phyloP scores from a whole-genome alignment of 2,329 filamentous ascomycete genomes.

The Scortechinia acanthostroma region DNA sequence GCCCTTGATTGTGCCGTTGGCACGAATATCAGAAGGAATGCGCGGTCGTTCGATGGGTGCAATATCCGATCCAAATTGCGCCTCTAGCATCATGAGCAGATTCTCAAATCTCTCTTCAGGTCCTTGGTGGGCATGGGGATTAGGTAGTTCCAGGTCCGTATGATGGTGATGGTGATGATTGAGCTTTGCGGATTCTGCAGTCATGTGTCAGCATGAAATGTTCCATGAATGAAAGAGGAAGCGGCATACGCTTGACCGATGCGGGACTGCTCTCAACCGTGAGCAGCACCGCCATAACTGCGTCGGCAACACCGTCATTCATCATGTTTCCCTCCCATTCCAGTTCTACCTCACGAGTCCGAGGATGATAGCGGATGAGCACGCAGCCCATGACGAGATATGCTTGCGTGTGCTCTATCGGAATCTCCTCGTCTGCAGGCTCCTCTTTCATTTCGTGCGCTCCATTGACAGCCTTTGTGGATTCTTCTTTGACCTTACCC shows the following conservation, averaged over 20 bases:
- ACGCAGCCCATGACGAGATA: conserved; percentile 86
- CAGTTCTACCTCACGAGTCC: conserved; percentile 74
- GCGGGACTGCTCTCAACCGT: conserved; percentile 90
- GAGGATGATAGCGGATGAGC: conserved; percentile 64
- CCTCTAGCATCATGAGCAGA: conserved; percentile 91
- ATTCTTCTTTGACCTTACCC: conserved; percentile 36
- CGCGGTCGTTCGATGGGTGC: conserved; percentile 66
- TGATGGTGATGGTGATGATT: conserved; percentile 38
- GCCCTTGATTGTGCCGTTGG: conserved; percentile 18
- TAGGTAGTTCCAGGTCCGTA: not conserved
- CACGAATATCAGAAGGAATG: conserved; percentile 25
- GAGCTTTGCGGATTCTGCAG: conserved; percentile 50
- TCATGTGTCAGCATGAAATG: conserved; percentile 16
- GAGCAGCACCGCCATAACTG: conserved; percentile 85
- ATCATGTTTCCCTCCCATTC: conserved; percentile 98
- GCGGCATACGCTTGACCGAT: conserved; percentile 74
- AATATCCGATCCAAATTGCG: conserved; percentile 84
- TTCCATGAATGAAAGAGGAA: not conserved
- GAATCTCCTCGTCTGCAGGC: conserved; percentile 59
- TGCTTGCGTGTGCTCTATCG: conserved; percentile 37
- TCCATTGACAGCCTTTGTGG: conserved; percentile 21
- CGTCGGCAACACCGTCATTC: conserved; percentile 96
- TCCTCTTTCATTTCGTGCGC: conserved; percentile 29
- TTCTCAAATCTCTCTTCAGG: conserved; percentile 74
- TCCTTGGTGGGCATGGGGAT: not conserved